These are phyloP conservation scores for Ceratocystis albifundus DNA, from an alignment of 2,329 filamentous ascomycete species.

Conservation along the genomic window DNA sequence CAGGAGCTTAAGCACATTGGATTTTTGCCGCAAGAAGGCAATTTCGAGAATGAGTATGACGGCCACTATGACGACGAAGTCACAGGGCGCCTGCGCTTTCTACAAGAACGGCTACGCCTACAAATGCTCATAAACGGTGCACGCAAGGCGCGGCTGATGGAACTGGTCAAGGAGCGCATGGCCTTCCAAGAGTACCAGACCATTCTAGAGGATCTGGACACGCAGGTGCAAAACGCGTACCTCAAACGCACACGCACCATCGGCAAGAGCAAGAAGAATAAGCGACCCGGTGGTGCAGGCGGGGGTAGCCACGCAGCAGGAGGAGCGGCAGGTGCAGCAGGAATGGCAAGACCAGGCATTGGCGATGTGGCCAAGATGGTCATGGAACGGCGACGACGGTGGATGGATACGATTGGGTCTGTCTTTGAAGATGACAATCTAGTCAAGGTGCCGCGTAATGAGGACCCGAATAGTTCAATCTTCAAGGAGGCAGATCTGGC, in stretches of 20 bases:
- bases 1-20: slow-evolving; percentile 86
- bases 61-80: slow-evolving; percentile 90
- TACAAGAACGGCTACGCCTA: slow-evolving; percentile 72
- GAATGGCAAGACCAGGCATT: slow-evolving; percentile 63
- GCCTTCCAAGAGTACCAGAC: slow-evolving; percentile 94
- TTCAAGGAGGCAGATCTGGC: slow-evolving; percentile 66
- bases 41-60: slow-evolving; percentile 62
- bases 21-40: slow-evolving; percentile 57
- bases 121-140: slow-evolving; percentile 82
- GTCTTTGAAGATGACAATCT: slow-evolving; percentile 79
- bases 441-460: slow-evolving; percentile 54
- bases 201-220: slow-evolving; percentile 91
- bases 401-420: slow-evolving; percentile 81
- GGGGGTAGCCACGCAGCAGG: slow-evolving; percentile 55
- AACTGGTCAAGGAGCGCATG: slow-evolving; percentile 83
- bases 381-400: slow-evolving; percentile 81
- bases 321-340: slow-evolving; percentile 43
- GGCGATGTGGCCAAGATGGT: slow-evolving; percentile 83
- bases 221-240: slow-evolving; percentile 88
- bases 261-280: slow-evolving; percentile 87
- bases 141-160: slow-evolving; percentile 73
- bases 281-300: slow-evolving; percentile 62
- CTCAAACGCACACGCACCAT: slow-evolving; percentile 90
- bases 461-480: slow-evolving; percentile 55
- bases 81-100: slow-evolving; percentile 70